Conservation (phyloP, 139 green algal genomes). For the Pseudopediastrum boryanum region DNA sequence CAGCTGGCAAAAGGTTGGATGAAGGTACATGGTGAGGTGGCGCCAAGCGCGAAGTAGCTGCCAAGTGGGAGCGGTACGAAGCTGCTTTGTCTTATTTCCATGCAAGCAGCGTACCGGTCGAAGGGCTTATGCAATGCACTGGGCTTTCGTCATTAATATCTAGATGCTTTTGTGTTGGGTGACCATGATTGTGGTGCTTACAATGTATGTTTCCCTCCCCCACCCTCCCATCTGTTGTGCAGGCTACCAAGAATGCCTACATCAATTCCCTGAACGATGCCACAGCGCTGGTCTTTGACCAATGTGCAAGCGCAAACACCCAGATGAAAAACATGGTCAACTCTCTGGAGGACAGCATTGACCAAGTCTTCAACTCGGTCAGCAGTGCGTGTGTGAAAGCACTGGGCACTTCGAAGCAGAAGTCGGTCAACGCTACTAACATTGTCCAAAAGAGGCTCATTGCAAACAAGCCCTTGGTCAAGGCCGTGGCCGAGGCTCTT, state of each 20-base stretch:
- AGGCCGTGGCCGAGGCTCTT: conserved; percentile 15
- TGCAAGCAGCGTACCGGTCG: too few species aligned
- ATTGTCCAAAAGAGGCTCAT: conserved; percentile 8
- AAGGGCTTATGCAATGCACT: too few species aligned
- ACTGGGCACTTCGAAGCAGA: not conserved
- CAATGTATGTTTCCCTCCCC: not conserved
- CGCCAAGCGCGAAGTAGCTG: too few species aligned
- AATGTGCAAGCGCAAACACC: conserved; percentile 29
- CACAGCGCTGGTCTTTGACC: conserved; percentile 21
- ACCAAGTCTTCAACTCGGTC: conserved; percentile 27
- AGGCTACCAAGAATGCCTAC: conserved; percentile 31
- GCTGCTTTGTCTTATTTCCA: too few species aligned
- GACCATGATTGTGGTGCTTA: too few species aligned
- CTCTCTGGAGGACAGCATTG: conserved; percentile 22
- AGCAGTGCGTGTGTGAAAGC: conserved; percentile 15
- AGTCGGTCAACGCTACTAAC: conserved; percentile 13
- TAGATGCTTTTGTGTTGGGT: too few species aligned
- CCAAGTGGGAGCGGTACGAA: too few species aligned
- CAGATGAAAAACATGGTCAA: conserved; percentile 34
- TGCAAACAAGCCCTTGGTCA: conserved; percentile 17
- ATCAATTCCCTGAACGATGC: conserved; percentile 37
- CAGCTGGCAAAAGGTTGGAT: too few species aligned
- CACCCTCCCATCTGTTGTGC: not conserved
- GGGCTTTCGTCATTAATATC: too few species aligned
- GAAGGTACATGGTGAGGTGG: too few species aligned